Conservation (phyloP, 192 early-diverging fungal species). For the Piromyces sp. region DNA sequence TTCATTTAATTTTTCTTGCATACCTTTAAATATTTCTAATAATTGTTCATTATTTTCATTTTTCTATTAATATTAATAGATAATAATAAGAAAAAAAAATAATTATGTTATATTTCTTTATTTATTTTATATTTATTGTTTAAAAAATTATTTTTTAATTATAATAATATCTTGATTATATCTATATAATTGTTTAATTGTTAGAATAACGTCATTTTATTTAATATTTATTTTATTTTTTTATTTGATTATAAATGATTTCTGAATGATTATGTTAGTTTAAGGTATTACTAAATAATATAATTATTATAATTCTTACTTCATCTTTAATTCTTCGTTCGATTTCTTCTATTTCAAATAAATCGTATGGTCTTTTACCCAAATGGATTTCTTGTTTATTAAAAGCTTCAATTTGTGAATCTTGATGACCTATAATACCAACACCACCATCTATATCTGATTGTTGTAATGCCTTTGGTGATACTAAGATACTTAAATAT, state of each 20-base stretch:
- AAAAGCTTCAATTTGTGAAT: constrained; percentile 56
- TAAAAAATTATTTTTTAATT: too few relatives aligned
- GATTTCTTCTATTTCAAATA: constrained; percentile 56
- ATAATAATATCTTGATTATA: too few relatives aligned
- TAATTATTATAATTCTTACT: constrained; percentile 5
- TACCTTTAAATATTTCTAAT: constrained; percentile 30
- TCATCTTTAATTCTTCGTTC: constrained; percentile 62
- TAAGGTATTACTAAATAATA: too few relatives aligned
- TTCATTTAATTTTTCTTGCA: constrained; percentile 39
- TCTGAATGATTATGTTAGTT: too few relatives aligned
- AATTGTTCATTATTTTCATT: constrained; percentile 15
- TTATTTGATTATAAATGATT: too few relatives aligned
- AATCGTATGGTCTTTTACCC: constrained; percentile 52
- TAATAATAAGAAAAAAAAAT: too few relatives aligned
- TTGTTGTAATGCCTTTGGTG: constrained; percentile 4
- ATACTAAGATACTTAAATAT: constrained; percentile 59
- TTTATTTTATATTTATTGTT: too few relatives aligned
- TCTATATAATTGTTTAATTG: too few relatives aligned
- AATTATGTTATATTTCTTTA: too few relatives aligned
- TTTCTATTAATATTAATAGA: too few relatives aligned
- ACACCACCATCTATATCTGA: constrained; percentile 40
- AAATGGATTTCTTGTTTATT: constrained; percentile 65
- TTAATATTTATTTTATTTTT: too few relatives aligned
- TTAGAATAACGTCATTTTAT: too few relatives aligned
- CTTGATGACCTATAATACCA: constrained; percentile 51